A percentile compares a stretch with the other conserved stretches of the same genome.
Conservation (phyloP, 805 yeast species). For the Metschnikowia santaceciliae region DNA sequence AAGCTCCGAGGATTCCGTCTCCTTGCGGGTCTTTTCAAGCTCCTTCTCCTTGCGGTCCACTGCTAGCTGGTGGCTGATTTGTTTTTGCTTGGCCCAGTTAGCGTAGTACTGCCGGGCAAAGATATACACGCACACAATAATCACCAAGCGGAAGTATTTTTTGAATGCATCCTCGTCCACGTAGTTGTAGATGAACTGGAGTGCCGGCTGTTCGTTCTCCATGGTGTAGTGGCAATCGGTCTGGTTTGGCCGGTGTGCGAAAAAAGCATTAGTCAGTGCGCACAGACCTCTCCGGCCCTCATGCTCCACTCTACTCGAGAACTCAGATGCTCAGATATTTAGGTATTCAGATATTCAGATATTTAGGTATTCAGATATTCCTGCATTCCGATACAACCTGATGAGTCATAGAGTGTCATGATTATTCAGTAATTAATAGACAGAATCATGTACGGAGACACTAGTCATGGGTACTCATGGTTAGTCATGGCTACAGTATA, state of each 20-base stretch:
- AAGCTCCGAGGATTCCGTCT: conserved; percentile 24
- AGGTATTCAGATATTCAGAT: no score
- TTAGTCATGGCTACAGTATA: no score
- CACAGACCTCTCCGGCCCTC: no score
- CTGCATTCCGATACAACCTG: no score
- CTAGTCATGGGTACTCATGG: no score
- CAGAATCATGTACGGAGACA: no score
- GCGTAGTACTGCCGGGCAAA: conserved; percentile 54
- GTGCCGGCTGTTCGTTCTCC: conserved; percentile 2
- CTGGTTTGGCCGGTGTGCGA: not conserved
- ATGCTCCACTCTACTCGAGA: no score
- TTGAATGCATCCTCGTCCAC: conserved; percentile 40
- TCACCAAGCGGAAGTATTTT: conserved; percentile 43
- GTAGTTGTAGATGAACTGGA: conserved; percentile 32
- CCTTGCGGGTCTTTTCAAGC: conserved; percentile 33
- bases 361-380: no score
- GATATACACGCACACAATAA: conserved; percentile 57
- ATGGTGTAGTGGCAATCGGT: not conserved
- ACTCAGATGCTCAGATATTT: no score
- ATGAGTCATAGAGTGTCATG: no score
- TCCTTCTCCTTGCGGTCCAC: conserved; percentile 43
- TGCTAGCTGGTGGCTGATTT: conserved; percentile 44
- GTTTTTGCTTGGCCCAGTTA: conserved; percentile 54
- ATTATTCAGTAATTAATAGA: no score
- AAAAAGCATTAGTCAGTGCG: not conserved